These are phyloP conservation scores for Paspalum notatum DNA, from an alignment of 176 grass and related monocot genomes.

Conservation along the genomic window DNA sequence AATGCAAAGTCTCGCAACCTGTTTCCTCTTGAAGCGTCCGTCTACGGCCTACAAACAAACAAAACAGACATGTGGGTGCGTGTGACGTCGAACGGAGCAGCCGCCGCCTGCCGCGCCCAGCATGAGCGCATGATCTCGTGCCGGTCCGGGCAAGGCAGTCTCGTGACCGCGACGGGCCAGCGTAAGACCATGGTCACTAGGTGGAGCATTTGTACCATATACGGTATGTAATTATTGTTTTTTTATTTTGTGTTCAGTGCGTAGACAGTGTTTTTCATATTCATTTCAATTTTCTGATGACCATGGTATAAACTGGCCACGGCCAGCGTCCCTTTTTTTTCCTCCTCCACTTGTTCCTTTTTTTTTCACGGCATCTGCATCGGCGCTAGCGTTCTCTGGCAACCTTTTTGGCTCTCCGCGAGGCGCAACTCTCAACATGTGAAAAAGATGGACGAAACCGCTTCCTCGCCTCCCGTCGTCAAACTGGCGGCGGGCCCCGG, in stretches of 20 bases:
- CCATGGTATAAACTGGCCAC: too few species aligned
- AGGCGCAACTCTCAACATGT: neutral
- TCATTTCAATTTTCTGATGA: too few species aligned
- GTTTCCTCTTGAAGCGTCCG: too few species aligned
- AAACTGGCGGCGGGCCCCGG: neutral
- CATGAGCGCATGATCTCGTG: neutral
- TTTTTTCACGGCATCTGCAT: neutral
- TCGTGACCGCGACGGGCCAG: neutral
- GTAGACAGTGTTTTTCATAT: too few species aligned
- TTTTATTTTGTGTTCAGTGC: too few species aligned
- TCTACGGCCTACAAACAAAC: too few species aligned
- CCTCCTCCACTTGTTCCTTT: neutral
- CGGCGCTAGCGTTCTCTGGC: neutral
- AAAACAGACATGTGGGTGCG: neutral
- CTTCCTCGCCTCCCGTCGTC: neutral
- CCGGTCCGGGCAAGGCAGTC: neutral
- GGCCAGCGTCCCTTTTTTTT: neutral
- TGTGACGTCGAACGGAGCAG: neutral
- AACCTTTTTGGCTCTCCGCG: conserved; percentile 12
- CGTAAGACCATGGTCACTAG: too few species aligned
- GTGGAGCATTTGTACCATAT: too few species aligned
- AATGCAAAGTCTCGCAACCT: neutral
- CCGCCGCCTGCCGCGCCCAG: neutral
- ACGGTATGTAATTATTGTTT: too few species aligned
- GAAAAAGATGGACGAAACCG: neutral